Evolutionary conservation across 768 basidiomycete genomes (phyloP).

Genomic region (Pleurotus tuber-regium): DNA sequence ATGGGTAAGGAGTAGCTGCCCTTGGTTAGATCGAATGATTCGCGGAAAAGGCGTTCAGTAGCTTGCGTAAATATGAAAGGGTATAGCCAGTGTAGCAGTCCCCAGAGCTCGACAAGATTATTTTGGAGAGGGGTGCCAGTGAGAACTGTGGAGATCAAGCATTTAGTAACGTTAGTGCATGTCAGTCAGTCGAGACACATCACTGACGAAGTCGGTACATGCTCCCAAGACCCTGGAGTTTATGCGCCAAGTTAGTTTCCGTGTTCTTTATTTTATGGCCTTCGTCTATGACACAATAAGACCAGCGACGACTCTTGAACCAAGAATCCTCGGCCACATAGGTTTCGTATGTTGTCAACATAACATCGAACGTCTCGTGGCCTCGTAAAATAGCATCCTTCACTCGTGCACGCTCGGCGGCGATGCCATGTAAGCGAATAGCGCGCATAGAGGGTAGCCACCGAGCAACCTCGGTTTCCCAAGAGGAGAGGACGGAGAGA

Average conservation of each 20-base stretch:
- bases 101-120: constrained; percentile 57
- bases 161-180: too few relatives aligned
- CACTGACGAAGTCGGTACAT: constrained; percentile 52
- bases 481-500: constrained; percentile 61
- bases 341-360: constrained; percentile 68
- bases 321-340: constrained; percentile 56
- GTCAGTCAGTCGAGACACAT: too few relatives aligned
- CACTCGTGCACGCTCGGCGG: constrained; percentile 52
- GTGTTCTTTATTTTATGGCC: constrained; percentile 75
- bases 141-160: constrained; percentile 49
- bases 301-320: constrained; percentile 61
- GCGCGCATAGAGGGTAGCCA: constrained; percentile 52
- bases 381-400: constrained; percentile 40
- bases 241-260: constrained; percentile 49
- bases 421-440: constrained; percentile 62
- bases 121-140: constrained; percentile 78
- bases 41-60: constrained; percentile 46
- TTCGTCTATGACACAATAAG: constrained; percentile 60
- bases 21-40: constrained; percentile 51
- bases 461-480: constrained; percentile 53
- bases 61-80: constrained; percentile 48
- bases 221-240: constrained; percentile 54
- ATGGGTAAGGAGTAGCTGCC: constrained; percentile 51
- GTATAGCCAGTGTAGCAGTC: constrained; percentile 53
- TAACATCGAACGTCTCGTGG: constrained; percentile 45